Evolutionary conservation across 306 rosid genomes (phyloP).

Genomic region (Quillaja saponaria): DNA sequence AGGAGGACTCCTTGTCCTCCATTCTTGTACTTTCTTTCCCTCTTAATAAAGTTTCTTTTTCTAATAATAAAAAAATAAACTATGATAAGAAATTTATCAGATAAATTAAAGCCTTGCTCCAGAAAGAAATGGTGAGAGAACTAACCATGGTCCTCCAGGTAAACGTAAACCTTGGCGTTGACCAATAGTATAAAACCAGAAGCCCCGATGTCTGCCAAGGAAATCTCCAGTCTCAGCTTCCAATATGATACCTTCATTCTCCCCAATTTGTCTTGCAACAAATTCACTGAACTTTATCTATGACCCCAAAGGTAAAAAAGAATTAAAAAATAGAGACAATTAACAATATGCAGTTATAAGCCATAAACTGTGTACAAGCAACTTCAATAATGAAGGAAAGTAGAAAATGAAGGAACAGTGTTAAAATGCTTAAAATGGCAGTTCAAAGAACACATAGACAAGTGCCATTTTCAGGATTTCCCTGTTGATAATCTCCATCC

Average conservation of each 20-base stretch:
- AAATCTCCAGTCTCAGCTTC: slow-evolving; percentile 97
- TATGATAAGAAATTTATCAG: slow-evolving; percentile 22
- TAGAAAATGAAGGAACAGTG: neutral
- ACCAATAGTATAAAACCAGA: slow-evolving; percentile 95
- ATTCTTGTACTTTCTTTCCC: too few species aligned
- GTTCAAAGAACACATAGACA: slow-evolving; percentile 4
- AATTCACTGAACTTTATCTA: slow-evolving; percentile 92
- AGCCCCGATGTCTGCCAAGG: slow-evolving; percentile 85
- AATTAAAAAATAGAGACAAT: too few species aligned
- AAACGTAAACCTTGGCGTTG: slow-evolving; percentile 92
- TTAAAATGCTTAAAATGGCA: slow-evolving; percentile 19
- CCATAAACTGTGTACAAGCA: slow-evolving; percentile 19
- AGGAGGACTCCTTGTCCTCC: too few species aligned
- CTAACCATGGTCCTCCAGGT: slow-evolving; percentile 94
- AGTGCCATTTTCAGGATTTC: neutral
- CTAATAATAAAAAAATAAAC: too few species aligned
- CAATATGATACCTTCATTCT: slow-evolving; percentile 80
- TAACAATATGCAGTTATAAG: slow-evolving; percentile 1
- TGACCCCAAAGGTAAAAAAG: slow-evolving; percentile 23
- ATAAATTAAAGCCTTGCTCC: slow-evolving; percentile 12
- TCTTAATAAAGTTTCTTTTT: too few species aligned
- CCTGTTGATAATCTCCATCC: slow-evolving; percentile 11
- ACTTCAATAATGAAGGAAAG: too few species aligned
- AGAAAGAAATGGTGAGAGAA: slow-evolving; percentile 28
- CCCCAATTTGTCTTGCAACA: slow-evolving; percentile 87